Evolutionary conservation across 2,329 filamentous ascomycete species (phyloP), one percentile per base, ranked within the genome.

Genomic region (Raffaelea deltoideospora): DNA sequence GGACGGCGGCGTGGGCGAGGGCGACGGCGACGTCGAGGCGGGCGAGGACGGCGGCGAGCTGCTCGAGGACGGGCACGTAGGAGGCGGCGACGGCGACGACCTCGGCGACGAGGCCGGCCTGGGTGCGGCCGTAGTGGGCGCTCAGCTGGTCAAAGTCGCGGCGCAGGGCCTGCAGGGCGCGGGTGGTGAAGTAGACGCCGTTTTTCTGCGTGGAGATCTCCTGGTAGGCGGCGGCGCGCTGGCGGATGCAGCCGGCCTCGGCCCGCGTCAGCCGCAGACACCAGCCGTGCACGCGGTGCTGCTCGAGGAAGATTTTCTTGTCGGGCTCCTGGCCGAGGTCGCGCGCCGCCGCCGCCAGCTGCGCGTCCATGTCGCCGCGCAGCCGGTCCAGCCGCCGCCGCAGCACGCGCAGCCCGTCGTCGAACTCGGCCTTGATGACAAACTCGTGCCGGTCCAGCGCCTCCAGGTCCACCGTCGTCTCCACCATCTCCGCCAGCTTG

Each of bases 151-250:
- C 88, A 47, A 93, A 86, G 50, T 98, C 88, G 37, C 88, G 75
- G 23, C 90, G 79, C 49, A 87, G 72, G 20, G 76, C 69, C 51
- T 86, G 79, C 48, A 98, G 66, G 23, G 70, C 76, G 37, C 75
- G 76, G 4, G 90, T 98, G 1, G 90, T 96, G 57, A 98, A 98
- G 61, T 90, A 98, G 38, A 96, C 90, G 31, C 90, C 90, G 54
- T 95, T 98, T 68, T 98, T 98, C 59, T 96, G 90, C 1, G 92
- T 98, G 1, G 87, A 93, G 55, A 86, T 93, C 57, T 98, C 90
- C 50, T 88, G 80, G 50, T 96, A 98, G 34, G 76, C 68, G 34
- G 76, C 68, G 41, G 75, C 77, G 53, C 90, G 93, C 58, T 92
- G 92, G 42, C 90, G 79, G 48, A 98, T 98, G 49, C 84, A 92